Evolutionary conservation across 139 green algal genomes (phyloP).

Genomic region (Pseudopediastrum boryanum): DNA sequence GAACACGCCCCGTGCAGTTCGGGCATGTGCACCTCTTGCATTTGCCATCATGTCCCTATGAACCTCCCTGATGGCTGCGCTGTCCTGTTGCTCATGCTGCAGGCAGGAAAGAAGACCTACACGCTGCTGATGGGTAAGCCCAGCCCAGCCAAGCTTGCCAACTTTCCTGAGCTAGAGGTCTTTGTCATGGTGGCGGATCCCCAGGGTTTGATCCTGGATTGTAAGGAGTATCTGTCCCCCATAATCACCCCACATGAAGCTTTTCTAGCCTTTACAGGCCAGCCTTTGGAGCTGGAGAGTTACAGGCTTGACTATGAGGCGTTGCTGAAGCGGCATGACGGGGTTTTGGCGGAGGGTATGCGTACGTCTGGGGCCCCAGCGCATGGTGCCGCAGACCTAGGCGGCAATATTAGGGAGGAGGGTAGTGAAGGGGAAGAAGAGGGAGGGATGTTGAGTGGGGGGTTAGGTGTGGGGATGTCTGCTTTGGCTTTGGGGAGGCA

Average conservation of each 20-base stretch:
- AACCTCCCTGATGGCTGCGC: too few relatives aligned
- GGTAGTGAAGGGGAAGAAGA: background rate
- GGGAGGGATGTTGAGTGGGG: background rate
- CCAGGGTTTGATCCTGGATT: slow-evolving; percentile 82
- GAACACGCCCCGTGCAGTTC: too few relatives aligned
- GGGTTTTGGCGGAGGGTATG: background rate
- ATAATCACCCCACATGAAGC: slow-evolving; percentile 94
- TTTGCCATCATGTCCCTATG: too few relatives aligned
- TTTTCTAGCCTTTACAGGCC: slow-evolving; percentile 61
- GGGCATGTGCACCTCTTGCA: too few relatives aligned
- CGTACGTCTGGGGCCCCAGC: background rate
- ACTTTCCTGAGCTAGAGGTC: slow-evolving; percentile 91
- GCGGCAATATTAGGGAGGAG: slow-evolving; percentile 14
- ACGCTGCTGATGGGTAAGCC: slow-evolving; percentile 91
- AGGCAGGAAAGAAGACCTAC: slow-evolving; percentile 88
- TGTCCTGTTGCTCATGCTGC: too few relatives aligned
- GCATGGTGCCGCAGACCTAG: background rate
- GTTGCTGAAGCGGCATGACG: background rate
- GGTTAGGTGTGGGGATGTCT: background rate
- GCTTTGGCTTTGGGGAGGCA: background rate
- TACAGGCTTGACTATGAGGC: slow-evolving; percentile 25
- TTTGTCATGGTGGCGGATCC: slow-evolving; percentile 81
- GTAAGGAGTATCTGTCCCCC: slow-evolving; percentile 88
- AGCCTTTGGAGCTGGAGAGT: slow-evolving; percentile 15
- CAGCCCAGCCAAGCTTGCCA: slow-evolving; percentile 94